A percentile compares a stretch with the other conserved stretches of the same genome.
These are phyloP conservation scores for Epipyxis sp. DNA, from an alignment of 108 stramenopile species.

Conservation along the genomic window DNA sequence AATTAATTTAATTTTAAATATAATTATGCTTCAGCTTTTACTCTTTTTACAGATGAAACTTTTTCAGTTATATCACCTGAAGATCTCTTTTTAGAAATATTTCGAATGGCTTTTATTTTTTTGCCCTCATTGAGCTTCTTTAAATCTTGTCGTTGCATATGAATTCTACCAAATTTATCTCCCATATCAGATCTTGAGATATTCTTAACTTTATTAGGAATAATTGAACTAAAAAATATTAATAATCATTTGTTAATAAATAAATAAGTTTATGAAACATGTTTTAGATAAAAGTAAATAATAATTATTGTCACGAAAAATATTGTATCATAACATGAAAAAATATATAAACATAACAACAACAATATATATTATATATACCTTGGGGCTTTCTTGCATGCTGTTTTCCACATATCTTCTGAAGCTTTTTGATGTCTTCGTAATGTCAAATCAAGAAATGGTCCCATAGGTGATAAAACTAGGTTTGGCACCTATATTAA, in stretches of 20 bases:
- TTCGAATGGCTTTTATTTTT: background rate
- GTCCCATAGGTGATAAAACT: slow-evolving; percentile 80
- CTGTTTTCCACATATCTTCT: slow-evolving; percentile 83
- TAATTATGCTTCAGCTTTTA: too few relatives aligned
- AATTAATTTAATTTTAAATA: too few relatives aligned
- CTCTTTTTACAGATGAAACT: too few relatives aligned
- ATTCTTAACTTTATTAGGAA: slow-evolving; percentile 81
- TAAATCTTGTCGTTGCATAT: slow-evolving; percentile 91
- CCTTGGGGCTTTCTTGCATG: slow-evolving; percentile 77
- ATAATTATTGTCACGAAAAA: too few relatives aligned
- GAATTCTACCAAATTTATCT: slow-evolving; percentile 89
- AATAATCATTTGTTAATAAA: background rate
- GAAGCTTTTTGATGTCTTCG: slow-evolving; percentile 80
- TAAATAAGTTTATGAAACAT: slow-evolving; percentile 7
- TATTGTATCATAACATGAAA: too few relatives aligned
- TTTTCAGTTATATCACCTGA: too few relatives aligned
- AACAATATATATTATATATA: too few relatives aligned
- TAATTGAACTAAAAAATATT: slow-evolving; percentile 25
- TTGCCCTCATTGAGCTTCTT: slow-evolving; percentile 57
- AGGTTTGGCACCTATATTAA: slow-evolving; percentile 68
- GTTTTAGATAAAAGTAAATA: background rate
- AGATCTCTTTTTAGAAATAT: too few relatives aligned
- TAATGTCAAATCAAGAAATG: slow-evolving; percentile 79
- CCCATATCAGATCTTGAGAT: slow-evolving; percentile 79
- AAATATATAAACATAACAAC: too few relatives aligned